These are phyloP conservation scores for Podaxis carcinomalis DNA, from an alignment of 768 basidiomycete species.

Conservation along the genomic window DNA sequence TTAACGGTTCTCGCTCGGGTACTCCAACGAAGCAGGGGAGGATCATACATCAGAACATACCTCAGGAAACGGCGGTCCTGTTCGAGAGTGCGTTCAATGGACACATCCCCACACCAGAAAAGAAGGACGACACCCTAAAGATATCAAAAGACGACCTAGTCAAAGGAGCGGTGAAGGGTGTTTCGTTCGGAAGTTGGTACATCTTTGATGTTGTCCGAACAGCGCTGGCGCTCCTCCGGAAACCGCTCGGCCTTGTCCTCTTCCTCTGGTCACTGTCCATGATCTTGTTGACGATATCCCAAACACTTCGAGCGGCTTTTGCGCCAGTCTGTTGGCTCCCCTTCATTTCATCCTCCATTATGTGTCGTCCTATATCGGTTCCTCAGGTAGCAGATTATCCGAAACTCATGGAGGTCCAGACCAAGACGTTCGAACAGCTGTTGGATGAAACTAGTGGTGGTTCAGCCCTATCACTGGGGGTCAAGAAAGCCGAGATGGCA, in stretches of 20 bases:
- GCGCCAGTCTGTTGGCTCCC: conserved; percentile 63
- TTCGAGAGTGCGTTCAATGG: not conserved
- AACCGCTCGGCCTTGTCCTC: conserved; percentile 51
- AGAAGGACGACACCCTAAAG: not conserved
- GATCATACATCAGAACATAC: not conserved
- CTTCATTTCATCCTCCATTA: conserved; percentile 40
- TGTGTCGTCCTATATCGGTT: conserved; percentile 32
- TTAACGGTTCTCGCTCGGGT: not conserved
- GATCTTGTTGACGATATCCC: conserved; percentile 35
- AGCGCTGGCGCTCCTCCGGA: conserved; percentile 46
- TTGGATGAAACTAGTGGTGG: conserved; percentile 56
- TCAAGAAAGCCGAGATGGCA: conserved; percentile 78
- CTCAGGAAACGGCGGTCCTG: not conserved
- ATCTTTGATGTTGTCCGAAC: conserved; percentile 41
- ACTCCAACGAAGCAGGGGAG: not conserved
- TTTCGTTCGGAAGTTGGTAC: conserved; percentile 34
- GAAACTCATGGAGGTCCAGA: conserved; percentile 54
- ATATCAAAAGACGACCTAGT: conserved; percentile 23
- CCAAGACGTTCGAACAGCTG: conserved; percentile 57
- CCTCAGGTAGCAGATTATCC: conserved; percentile 58
- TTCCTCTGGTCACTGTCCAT: conserved; percentile 48
- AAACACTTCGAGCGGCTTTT: conserved; percentile 42
- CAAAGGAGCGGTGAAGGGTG: conserved; percentile 25
- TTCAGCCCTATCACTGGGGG: conserved; percentile 56
- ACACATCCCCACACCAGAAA: not conserved